A percentile compares a stretch with the other conserved stretches of the same genome.
These are phyloP conservation scores for Chalciporus sphaerocephalus DNA, from an alignment of 768 basidiomycete species.

Conservation along the genomic window DNA sequence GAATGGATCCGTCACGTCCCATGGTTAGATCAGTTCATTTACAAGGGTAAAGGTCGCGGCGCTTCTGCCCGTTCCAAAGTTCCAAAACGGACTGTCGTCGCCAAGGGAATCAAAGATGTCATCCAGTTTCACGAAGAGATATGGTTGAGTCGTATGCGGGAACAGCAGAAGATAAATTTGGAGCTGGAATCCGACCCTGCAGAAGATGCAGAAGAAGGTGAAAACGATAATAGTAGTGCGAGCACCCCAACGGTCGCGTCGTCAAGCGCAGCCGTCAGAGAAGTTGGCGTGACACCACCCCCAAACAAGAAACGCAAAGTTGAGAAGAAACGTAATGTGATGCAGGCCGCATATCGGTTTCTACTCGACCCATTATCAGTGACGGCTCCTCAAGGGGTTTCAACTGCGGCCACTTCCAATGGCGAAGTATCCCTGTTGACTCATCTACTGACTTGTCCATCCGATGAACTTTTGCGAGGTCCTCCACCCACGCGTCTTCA, in stretches of 20 bases:
- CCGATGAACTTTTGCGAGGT: conserved; percentile 26
- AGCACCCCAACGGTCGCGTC: conserved; percentile 11
- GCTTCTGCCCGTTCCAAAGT: conserved; percentile 52
- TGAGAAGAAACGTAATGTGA: conserved; percentile 20
- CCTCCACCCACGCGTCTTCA: conserved; percentile 60
- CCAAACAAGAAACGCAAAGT: conserved; percentile 32
- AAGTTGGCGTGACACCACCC: conserved; percentile 2
- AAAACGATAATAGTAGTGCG: conserved; percentile 16
- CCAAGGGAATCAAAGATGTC: conserved; percentile 65
- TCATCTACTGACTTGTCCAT: conserved; percentile 50
- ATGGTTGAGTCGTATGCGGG: conserved; percentile 41
- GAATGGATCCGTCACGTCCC: conserved; percentile 62
- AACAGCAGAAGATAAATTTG: conserved; percentile 34
- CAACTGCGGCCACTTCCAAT: conserved; percentile 7
- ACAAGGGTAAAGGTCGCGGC: conserved; percentile 30
- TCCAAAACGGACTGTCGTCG: conserved; percentile 60
- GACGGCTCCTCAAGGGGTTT: conserved; percentile 9
- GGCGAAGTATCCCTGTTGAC: conserved; percentile 37
- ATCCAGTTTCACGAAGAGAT: conserved; percentile 64
- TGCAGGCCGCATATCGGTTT: conserved; percentile 50
- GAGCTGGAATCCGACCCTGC: conserved; percentile 34
- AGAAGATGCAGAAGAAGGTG: conserved; percentile 32
- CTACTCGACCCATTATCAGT: conserved; percentile 55
- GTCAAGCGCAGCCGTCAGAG: neutral
- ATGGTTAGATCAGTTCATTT: conserved; percentile 61